Base-by-base conservation (phyloP, 1,284 basidiomycete genomes). In the Apiotrichum montevideense region DNA sequence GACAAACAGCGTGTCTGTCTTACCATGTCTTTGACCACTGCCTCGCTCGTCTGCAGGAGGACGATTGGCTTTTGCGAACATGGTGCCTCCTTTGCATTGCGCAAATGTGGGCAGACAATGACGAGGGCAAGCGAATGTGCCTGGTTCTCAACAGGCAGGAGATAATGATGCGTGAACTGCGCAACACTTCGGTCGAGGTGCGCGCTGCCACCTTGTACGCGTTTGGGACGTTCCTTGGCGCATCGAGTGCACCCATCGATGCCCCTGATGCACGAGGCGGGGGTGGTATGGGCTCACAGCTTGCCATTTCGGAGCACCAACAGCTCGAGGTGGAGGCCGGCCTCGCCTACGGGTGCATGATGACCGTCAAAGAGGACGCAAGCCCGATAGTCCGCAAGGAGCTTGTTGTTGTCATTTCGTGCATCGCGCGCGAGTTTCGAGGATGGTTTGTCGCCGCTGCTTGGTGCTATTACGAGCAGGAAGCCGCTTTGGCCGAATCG, bases 321-420 rank as follows among this genome's bases (percentile, higher is more conserved):
- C 73, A 87, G 82, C 65, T 81, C n/a, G 77, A 79, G 56, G 70
- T 83, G 42, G 82, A 83, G 64, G 76, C 82, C 15, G 81, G 81
- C 14, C 71, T 83, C 35, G 81, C 80, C 4, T 80, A 80, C 59
- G 79, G 80, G 8, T 78, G 78, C 44, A 77, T 80, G 46, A 85
- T 90, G 47, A 75, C 77, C 1, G 87, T 92, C 60, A 90, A 90
- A 73, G 90, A 93, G 55, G 95, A 98, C 71, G 95, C 90, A 3
- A 93, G 89, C 61, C 95, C 96, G 0, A 89, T 97, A 84, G 94
- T 95, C 6, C 81, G 96, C 61, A 97, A 97, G 77, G 96, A 98
- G 74, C 80, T 98, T 10, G 81, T 98, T 40, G 84, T 97, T 40
- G 82, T 98, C 43, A 86, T 98, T 52, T 94, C 90, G 65, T 91